Conservation (phyloP, 192 early-diverging fungal species). For the Entomortierella chlamydospora region DNA sequence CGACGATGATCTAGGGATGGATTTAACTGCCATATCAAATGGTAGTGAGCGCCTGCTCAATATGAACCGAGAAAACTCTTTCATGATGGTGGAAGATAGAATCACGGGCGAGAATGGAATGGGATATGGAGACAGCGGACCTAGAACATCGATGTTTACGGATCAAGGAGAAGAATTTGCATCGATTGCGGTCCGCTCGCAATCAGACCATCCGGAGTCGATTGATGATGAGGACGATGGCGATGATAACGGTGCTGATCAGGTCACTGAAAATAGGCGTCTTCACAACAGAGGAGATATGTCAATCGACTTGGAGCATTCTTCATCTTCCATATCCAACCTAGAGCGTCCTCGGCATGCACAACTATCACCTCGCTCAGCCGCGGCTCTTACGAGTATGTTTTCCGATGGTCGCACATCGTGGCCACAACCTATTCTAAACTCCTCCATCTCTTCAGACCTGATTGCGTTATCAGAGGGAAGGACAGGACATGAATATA, state of each 20-base stretch:
- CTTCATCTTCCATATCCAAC: constrained; percentile 3
- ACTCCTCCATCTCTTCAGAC: constrained; percentile 21
- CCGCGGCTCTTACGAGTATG: constrained; percentile 28
- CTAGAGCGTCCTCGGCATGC: constrained; percentile 42
- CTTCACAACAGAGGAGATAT: neutral
- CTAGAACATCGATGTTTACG: neutral
- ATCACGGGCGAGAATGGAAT: constrained; percentile 4
- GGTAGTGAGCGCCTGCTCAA: neutral
- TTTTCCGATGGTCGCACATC: constrained; percentile 4
- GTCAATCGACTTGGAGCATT: constrained; percentile 10
- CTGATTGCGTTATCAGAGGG: constrained; percentile 15
- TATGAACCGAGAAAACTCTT: neutral
- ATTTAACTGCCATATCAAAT: neutral
- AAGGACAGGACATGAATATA: constrained; percentile 21
- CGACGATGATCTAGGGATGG: constrained; percentile 18
- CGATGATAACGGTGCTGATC: constrained; percentile 31
- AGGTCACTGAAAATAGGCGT: constrained; percentile 23
- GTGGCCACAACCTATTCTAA: constrained; percentile 10
- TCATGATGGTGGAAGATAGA: neutral
- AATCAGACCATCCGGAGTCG: neutral
- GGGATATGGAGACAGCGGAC: constrained; percentile 1
- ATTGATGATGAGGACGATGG: constrained; percentile 18
- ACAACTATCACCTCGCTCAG: constrained; percentile 34
- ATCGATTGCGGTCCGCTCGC: neutral
- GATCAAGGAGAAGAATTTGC: constrained; percentile 17